Conservation (phyloP, 176 grass and related monocot species). For the Oryza brachyantha region DNA sequence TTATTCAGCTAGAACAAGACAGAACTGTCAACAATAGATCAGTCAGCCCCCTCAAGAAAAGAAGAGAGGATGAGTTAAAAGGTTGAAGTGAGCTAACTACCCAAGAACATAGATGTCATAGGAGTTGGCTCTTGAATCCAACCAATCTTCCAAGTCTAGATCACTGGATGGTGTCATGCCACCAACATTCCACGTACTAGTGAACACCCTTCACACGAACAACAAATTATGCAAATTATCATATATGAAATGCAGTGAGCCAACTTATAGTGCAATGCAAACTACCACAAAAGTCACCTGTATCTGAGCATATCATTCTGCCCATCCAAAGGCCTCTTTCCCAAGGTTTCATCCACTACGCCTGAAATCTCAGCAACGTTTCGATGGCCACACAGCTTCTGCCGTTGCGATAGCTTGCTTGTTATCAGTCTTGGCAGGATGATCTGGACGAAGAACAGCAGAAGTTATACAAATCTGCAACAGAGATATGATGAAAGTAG, state of each 20-base stretch:
- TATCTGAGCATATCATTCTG: conserved; percentile 55
- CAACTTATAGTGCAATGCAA: conserved; percentile 16
- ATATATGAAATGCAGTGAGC: conserved; percentile 21
- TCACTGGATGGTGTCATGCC: conserved; percentile 57
- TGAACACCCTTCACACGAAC: conserved; percentile 62
- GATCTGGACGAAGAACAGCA: conserved; percentile 49
- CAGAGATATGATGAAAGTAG: conserved; percentile 13
- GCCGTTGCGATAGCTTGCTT: conserved; percentile 55
- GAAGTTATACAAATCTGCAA: conserved; percentile 18
- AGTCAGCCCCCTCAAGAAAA: background rate
- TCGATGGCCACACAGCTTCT: conserved; percentile 34
- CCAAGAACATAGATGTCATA: conserved; percentile 97
- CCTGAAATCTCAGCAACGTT: conserved; percentile 55
- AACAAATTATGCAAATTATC: conserved; percentile 25
- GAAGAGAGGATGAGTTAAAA: background rate
- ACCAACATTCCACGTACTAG: conserved; percentile 91
- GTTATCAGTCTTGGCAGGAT: conserved; percentile 56
- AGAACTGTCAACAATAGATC: background rate
- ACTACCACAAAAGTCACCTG: conserved; percentile 47
- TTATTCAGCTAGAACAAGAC: conserved; percentile 8
- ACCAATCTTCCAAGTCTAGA: conserved; percentile 86
- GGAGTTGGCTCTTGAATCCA: conserved; percentile 50
- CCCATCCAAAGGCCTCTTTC: conserved; percentile 34
- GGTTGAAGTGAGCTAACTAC: conserved; percentile 34
- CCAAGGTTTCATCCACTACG: conserved; percentile 43